phyloP scores from a whole-genome alignment of 2,329 filamentous ascomycete species.

The Verticillium klebahnii region DNA sequence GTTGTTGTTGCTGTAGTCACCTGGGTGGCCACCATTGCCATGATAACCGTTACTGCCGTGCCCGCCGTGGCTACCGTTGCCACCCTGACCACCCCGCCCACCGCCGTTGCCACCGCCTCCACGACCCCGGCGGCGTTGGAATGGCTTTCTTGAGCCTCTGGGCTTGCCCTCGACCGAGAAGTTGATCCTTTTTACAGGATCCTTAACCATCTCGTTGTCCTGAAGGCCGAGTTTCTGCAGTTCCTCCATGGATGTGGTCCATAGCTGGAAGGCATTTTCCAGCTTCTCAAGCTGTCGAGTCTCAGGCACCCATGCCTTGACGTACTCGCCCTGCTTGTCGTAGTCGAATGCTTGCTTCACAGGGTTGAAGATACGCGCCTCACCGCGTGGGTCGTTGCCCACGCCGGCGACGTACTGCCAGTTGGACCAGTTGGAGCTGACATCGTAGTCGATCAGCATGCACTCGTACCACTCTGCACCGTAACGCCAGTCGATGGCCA shows the following conservation, averaged over 20 bases:
- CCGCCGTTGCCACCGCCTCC: constrained; percentile 3
- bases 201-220: constrained; percentile 60
- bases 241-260: constrained; percentile 56
- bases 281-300: constrained; percentile 47
- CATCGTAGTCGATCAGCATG: constrained; percentile 70
- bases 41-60: background rate
- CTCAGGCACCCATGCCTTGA: constrained; percentile 70
- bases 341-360: constrained; percentile 79
- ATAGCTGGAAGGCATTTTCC: constrained; percentile 65
- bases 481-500: constrained; percentile 73
- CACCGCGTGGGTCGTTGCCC: constrained; percentile 70
- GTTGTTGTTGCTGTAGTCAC: background rate
- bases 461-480: constrained; percentile 82
- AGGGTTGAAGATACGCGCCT: constrained; percentile 73
- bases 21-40: background rate
- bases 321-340: constrained; percentile 64
- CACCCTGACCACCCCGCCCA: background rate
- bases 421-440: constrained; percentile 73
- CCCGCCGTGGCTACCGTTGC: constrained; percentile 1
- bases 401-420: constrained; percentile 81
- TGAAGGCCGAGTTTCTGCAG: constrained; percentile 52
- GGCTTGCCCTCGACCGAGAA: constrained; percentile 54
- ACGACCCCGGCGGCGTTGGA: constrained; percentile 21
- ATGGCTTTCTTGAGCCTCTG: constrained; percentile 26
- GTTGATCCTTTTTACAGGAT: constrained; percentile 61